phyloP scores from a whole-genome alignment of 257 asterid species.

The Fraxinus quadrangulata region DNA sequence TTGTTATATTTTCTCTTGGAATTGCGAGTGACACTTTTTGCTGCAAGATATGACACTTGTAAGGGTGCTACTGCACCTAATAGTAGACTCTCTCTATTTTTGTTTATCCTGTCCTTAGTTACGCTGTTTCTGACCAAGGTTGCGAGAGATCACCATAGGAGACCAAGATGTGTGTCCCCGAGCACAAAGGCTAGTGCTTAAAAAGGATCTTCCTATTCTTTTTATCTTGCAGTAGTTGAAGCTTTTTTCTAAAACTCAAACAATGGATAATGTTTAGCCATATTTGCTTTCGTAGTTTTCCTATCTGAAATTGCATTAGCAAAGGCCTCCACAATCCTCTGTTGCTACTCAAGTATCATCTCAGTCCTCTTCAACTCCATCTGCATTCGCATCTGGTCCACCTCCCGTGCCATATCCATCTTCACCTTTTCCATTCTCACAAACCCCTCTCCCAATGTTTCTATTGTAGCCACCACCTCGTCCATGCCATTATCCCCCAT shows the following conservation, averaged over 20 bases:
- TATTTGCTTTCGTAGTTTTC: slow-evolving; percentile 39
- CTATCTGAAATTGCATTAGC: slow-evolving; percentile 59
- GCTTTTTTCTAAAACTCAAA: neutral
- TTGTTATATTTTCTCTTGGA: slow-evolving; percentile 44
- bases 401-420: slow-evolving; percentile 84
- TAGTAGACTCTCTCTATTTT: neutral
- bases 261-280: neutral
- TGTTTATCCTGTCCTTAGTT: neutral
- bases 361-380: slow-evolving; percentile 96
- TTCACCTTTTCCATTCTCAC: slow-evolving; percentile 85
- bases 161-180: neutral
- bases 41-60: slow-evolving; percentile 43
- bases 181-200: neutral
- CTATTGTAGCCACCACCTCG: slow-evolving; percentile 65
- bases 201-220: slow-evolving; percentile 16
- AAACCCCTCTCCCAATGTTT: slow-evolving; percentile 78
- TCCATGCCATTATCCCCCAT: slow-evolving; percentile 36
- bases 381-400: slow-evolving; percentile 87
- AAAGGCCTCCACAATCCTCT: slow-evolving; percentile 73
- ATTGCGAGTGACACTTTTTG: slow-evolving; percentile 38
- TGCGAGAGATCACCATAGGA: slow-evolving; percentile 28
- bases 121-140: slow-evolving; percentile 20
- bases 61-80: slow-evolving; percentile 38
- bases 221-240: slow-evolving; percentile 41
- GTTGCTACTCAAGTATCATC: slow-evolving; percentile 87